These are phyloP conservation scores for Spatholobus suberectus DNA, from an alignment of 306 rosid species.

Conservation along the genomic window DNA sequence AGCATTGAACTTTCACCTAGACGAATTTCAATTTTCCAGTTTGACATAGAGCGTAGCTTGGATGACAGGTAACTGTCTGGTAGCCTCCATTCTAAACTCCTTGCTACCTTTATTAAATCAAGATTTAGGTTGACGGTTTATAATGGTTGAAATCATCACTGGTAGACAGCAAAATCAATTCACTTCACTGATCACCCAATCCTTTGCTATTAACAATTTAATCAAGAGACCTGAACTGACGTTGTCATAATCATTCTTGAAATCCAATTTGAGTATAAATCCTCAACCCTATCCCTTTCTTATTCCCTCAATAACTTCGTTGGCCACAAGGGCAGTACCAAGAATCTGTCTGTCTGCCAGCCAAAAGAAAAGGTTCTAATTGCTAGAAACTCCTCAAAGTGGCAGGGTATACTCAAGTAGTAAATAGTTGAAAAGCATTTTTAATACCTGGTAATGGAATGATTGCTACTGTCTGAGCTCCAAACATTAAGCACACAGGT, in stretches of 20 bases:
- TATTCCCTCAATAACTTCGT: background rate
- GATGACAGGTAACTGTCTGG: conserved; percentile 69
- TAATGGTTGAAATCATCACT: conserved; percentile 1
- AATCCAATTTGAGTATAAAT: conserved; percentile 26
- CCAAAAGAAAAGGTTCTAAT: background rate
- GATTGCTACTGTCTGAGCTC: background rate
- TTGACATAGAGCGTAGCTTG: conserved; percentile 92
- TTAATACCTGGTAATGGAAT: background rate
- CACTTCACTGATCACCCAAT: conserved; percentile 16
- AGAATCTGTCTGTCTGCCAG: background rate
- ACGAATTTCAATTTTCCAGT: conserved; percentile 85
- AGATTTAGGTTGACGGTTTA: background rate
- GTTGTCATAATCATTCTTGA: conserved; percentile 12
- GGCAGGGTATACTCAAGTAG: background rate
- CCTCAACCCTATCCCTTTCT: conserved; percentile 6
- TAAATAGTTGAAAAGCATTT: background rate
- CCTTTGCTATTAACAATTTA: conserved; percentile 8
- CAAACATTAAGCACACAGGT: background rate
- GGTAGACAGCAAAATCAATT: background rate
- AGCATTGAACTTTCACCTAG: conserved; percentile 93
- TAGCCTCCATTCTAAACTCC: conserved; percentile 20
- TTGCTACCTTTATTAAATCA: conserved; percentile 10
- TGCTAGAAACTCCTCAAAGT: conserved; percentile 22
- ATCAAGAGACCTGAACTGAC: background rate
- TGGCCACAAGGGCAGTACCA: background rate